Evolutionary conservation across 345 rosid species (phyloP), one percentile per base, ranked within the genome.

Genomic region (Boechera divaricarpa): DNA sequence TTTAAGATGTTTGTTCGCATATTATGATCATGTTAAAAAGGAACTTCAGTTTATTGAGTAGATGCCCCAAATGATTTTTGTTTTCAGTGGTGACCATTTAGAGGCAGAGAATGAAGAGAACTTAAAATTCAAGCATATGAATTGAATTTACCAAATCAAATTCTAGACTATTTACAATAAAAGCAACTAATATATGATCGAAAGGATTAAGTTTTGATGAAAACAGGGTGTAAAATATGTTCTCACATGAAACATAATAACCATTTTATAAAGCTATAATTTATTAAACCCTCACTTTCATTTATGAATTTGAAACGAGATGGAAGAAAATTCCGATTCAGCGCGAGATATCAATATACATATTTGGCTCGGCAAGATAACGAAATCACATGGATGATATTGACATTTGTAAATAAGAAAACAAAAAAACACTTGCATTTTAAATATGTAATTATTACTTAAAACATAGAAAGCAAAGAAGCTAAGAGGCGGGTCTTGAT

Each of bases 381-480:
- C 33, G 32, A 67, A 67, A 21, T 35, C 58, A 51, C 47, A 67
- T 67, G 32, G 58, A 41, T 54, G n/a, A 32, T 56, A 35, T 71
- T 71, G 21, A 42, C 8, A 44, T 15, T 31, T 8, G 33, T 55
- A 75, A 33, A 38, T 4, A 48, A 36, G 12, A 21, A 21, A 51
- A 51, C 0, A 18, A 21, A 52, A 52, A 21, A 18, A n/a, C 53
- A 3, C 6, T 15, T 35, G 11, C 66, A 58, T 48, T 45, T 29
- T 29, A 0, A 11, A 73, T 62, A 73, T 41, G 69, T 62, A 38
- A 18, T 65, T 75, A 58, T 76, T 75, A 1, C 18, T 15, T 12
- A 42, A 29, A 77, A 45, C 63, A 69, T 60, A 51, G 15, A 67
- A 48, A 26, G 16, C 41, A 33, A 69, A 10, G 42, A 69, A 24